phyloP scores from a whole-genome alignment of 148 eudicot species.

The Cornus kousa region DNA sequence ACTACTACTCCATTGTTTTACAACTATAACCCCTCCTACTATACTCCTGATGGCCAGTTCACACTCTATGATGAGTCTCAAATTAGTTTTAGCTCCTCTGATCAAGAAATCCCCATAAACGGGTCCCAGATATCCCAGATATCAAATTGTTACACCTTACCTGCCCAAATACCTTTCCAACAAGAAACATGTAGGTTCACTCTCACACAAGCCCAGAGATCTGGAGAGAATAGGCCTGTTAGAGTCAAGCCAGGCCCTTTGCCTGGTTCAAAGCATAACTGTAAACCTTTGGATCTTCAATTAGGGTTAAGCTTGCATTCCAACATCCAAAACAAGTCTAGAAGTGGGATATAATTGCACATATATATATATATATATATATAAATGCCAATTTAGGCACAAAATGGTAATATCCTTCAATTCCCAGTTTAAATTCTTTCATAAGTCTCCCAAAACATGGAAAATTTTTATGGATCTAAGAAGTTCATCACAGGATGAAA shows the following conservation, averaged over 20 bases:
- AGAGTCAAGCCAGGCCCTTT: constrained; percentile 15
- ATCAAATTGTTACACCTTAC: constrained; percentile 12
- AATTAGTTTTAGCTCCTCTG: constrained; percentile 50
- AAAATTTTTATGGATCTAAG: not conserved
- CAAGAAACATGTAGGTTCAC: constrained; percentile 35
- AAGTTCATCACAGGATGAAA: not conserved
- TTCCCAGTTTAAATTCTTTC: not conserved
- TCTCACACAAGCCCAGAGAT: constrained; percentile 42
- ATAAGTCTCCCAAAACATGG: not conserved
- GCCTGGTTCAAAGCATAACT: constrained; percentile 28
- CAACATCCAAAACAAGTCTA: not conserved
- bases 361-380: too few relatives aligned
- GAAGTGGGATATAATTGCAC: constrained; percentile 8
- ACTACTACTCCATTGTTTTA: constrained; percentile 26
- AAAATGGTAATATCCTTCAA: too few relatives aligned
- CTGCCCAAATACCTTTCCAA: constrained; percentile 12
- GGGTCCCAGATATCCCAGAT: constrained; percentile 14
- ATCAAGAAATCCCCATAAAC: constrained; percentile 9
- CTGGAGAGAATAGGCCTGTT: constrained; percentile 16
- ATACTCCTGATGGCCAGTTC: constrained; percentile 12
- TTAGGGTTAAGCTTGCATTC: constrained; percentile 50
- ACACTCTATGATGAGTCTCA: constrained; percentile 44
- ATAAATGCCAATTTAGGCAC: too few relatives aligned
- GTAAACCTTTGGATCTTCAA: constrained; percentile 59
- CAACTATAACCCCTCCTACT: constrained; percentile 25